These are phyloP conservation scores for Lizanozyma gosingica DNA, from an alignment of 1,139 yeast genomes.

Conservation along the genomic window DNA sequence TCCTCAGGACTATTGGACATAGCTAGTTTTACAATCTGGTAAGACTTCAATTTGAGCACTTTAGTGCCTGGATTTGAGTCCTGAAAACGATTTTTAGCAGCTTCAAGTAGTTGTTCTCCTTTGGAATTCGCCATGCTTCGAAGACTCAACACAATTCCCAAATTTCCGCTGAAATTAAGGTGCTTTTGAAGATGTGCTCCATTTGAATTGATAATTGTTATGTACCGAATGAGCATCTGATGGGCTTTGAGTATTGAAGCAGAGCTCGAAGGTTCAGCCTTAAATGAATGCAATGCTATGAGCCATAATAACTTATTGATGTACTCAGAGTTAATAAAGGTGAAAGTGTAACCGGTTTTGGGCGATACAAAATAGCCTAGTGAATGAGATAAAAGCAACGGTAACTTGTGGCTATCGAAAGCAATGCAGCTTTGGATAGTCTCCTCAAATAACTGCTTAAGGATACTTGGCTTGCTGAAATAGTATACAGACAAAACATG, in stretches of 20 bases:
- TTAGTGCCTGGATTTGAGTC: not conserved
- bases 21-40: not conserved
- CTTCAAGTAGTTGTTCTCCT: not conserved
- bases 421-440: slow-evolving; percentile 1
- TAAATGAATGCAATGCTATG: not conserved
- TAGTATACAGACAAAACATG: slow-evolving; percentile 6
- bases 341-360: not conserved
- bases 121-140: not conserved
- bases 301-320: slow-evolving; percentile 1
- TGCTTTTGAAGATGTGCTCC: not conserved
- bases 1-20: not conserved
- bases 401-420: slow-evolving; percentile 1
- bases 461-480: slow-evolving; percentile 4
- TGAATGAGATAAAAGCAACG: not conserved
- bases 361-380: not conserved
- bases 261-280: not conserved
- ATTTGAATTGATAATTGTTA: not conserved
- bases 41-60: not conserved
- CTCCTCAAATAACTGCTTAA: slow-evolving; percentile 4
- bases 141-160: not conserved
- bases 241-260: not conserved
- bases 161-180: not conserved
- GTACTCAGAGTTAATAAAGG: slow-evolving; percentile 1
- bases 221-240: not conserved
- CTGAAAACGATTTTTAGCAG: not conserved